A percentile compares a stretch with the other conserved stretches of the same genome.
These are phyloP conservation scores for Rachicladosporium sp. DNA, from an alignment of 2,329 filamentous ascomycete species.

Conservation along the genomic window DNA sequence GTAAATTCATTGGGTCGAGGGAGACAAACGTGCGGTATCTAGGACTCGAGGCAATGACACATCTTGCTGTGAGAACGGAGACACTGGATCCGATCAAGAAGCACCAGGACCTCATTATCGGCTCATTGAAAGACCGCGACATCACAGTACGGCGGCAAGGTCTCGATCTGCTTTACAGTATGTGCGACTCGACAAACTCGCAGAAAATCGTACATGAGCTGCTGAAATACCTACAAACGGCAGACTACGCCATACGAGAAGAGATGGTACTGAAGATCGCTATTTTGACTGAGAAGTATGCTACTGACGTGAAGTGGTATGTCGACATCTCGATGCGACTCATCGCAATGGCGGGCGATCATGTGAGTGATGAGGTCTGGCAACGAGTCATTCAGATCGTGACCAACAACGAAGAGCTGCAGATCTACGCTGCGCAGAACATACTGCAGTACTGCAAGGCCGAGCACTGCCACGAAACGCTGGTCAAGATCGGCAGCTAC, in stretches of 20 bases:
- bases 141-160: slow-evolving; percentile 96
- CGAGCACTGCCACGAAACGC: slow-evolving; percentile 87
- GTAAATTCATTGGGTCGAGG: slow-evolving; percentile 90
- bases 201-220: slow-evolving; percentile 88
- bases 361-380: slow-evolving; percentile 98
- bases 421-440: slow-evolving; percentile 90
- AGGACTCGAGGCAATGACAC: slow-evolving; percentile 93
- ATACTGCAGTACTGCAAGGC: slow-evolving; percentile 85
- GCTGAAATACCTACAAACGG: slow-evolving; percentile 85
- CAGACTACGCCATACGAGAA: slow-evolving; percentile 94
- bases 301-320: slow-evolving; percentile 97
- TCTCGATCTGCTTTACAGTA: slow-evolving; percentile 93
- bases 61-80: slow-evolving; percentile 85
- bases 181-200: slow-evolving; percentile 95
- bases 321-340: slow-evolving; percentile 92
- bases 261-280: slow-evolving; percentile 99
- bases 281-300: slow-evolving; percentile 96
- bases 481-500: slow-evolving; percentile 96
- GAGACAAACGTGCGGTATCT: slow-evolving; percentile 97
- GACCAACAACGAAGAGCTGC: slow-evolving; percentile 96
- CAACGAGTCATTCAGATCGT: slow-evolving; percentile 97
- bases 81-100: slow-evolving; percentile 96
- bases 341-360: slow-evolving; percentile 92
- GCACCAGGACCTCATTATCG: slow-evolving; percentile 91
- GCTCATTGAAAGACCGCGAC: slow-evolving; percentile 85